Evolutionary conservation across 1,284 basidiomycete genomes (phyloP), one percentile per base, ranked within the genome.

Genomic region (Naganishia liquefaciens): DNA sequence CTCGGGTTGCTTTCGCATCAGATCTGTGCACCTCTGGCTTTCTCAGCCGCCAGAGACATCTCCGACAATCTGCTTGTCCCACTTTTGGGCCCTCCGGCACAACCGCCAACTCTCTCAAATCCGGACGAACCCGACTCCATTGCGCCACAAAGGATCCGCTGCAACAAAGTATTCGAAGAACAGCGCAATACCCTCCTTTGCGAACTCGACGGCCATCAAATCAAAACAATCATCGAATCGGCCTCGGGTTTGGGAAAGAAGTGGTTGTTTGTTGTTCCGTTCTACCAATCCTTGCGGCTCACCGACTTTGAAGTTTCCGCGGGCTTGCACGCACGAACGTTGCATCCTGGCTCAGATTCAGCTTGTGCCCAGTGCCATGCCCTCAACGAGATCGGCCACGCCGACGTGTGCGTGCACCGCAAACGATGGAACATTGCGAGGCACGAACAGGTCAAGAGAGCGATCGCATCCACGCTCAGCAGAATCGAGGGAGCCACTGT

Each of bases 1-100:
- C 15, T 68, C 1, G 64, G 67, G 17, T 43, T 68, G n/a, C 50
- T 66, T 15, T 68, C 67, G 11, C n/a, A 46, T 54, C 43, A 17
- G 44, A n/a, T 54, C 49, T n/a, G 37, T 66, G 10, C 51, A 54
- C 17, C 44, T 52, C 7, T 27, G 50, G 23, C 40, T 30, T 27
- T 49, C 53, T 2, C 46, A 9, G 67, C 67, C 5, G 50, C 60
- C 5, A 7, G 37, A 0, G 64, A 68, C 5, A 44, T 37, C 17
- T 55, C 63, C 13, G 63, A 64, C 27, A 5, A 50, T 19, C 21
- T 58, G 37, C 63, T 64, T n/a, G 40, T 19, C 15, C 42, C 40
- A 9, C 37, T 58, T 1, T 27, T 58, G 10, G 55, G 55, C 23
- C 42, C 42, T 0, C 42, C 55, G 9, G 27, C 25, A 1, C 7